Base-by-base conservation (phyloP, 495 filamentous ascomycete species). In the Podospora didyma region DNA sequence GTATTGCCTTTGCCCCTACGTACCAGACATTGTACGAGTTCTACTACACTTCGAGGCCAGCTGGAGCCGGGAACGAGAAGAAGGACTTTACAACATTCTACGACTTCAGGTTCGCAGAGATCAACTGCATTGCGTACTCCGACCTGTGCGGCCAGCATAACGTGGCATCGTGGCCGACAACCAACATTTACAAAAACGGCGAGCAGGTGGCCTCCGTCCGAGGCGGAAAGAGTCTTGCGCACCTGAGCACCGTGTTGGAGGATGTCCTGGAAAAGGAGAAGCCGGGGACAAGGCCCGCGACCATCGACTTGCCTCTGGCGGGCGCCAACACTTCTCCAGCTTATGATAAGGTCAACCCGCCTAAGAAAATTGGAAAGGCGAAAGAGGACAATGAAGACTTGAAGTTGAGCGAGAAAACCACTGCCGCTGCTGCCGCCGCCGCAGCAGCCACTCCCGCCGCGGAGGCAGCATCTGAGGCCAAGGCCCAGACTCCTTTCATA, bases 21-120 rank as follows among this genome's bases (percentile, higher is more conserved):
- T 97, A 85, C 79, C 90, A 97, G 75, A 96, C 93, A 7, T 75
- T 96, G 21, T 96, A 96, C 74, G 94, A 97, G 70, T 97, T 84
- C 73, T 96, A 97, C 75, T 96, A 92, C 70, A 96, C 93, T 7
- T 94, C 89, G n/a, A 85, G 89, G 63, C 86, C 89, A 11, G 67
- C 52, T 14, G 68, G 67, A 26, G 58, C 48, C 54, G 61, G 52
- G 6, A 54, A 66, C 57, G 66, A 63, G 50, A 60, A 75, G 46
- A 47, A 53, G 23, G 65, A 75, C 49, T 86, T 85, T 51, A 76
- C 75, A n/a, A 75, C 79, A 35, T 94, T 86, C 69, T 97, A 97
- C 69, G 83, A 96, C 71, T 92, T 97, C 72, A 84, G 89, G 62
- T 97, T 97, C 65, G 94, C 80, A 3, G 79, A 79, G 28, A 68